Percentiles rank a stretch among this genome's conserved stretches.
Conservation (phyloP, 2,329 filamentous ascomycete genomes). For the Verruconis gallopava region DNA sequence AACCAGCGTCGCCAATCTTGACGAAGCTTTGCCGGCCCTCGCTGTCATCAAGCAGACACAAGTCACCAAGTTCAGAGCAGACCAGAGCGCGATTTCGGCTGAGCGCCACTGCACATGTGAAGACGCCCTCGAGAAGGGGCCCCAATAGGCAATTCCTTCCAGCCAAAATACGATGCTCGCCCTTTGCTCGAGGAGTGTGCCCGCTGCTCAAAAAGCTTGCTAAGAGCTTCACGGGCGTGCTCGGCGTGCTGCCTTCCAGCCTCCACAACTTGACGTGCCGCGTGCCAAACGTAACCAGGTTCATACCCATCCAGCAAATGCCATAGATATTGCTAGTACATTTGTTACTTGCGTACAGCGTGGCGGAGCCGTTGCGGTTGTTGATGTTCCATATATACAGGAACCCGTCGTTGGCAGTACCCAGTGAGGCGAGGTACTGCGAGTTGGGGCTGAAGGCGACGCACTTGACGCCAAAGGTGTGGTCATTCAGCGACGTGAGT, state of each 20-base stretch:
- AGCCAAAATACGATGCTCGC: slow-evolving; percentile 54
- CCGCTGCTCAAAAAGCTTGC: slow-evolving; percentile 30
- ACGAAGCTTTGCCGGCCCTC: slow-evolving; percentile 58
- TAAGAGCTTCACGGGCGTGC: slow-evolving; percentile 30
- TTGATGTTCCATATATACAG: slow-evolving; percentile 85
- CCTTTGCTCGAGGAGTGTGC: slow-evolving; percentile 26
- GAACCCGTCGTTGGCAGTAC: slow-evolving; percentile 83
- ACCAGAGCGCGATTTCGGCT: slow-evolving; percentile 64
- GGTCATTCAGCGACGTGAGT: slow-evolving; percentile 74
- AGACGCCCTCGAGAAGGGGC: slow-evolving; percentile 67
- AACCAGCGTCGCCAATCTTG: slow-evolving; percentile 53
- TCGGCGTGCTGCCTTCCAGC: slow-evolving; percentile 50
- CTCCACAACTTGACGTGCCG: slow-evolving; percentile 92
- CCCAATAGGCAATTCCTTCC: slow-evolving; percentile 84
- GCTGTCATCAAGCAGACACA: slow-evolving; percentile 77
- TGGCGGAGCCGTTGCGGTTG: slow-evolving; percentile 65
- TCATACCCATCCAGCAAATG: slow-evolving; percentile 83
- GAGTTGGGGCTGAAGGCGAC: slow-evolving; percentile 85
- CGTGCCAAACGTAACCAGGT: slow-evolving; percentile 73
- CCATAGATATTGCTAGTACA: slow-evolving; percentile 77
- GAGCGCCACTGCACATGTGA: slow-evolving; percentile 63
- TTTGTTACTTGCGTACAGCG: slow-evolving; percentile 74
- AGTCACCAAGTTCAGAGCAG: slow-evolving; percentile 74
- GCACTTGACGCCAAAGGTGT: slow-evolving; percentile 76
- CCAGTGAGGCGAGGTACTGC: slow-evolving; percentile 75